A percentile compares a stretch with the other conserved stretches of the same genome.
These are phyloP conservation scores for Pichia cactophila DNA, from an alignment of 1,139 yeast species.

Conservation along the genomic window DNA sequence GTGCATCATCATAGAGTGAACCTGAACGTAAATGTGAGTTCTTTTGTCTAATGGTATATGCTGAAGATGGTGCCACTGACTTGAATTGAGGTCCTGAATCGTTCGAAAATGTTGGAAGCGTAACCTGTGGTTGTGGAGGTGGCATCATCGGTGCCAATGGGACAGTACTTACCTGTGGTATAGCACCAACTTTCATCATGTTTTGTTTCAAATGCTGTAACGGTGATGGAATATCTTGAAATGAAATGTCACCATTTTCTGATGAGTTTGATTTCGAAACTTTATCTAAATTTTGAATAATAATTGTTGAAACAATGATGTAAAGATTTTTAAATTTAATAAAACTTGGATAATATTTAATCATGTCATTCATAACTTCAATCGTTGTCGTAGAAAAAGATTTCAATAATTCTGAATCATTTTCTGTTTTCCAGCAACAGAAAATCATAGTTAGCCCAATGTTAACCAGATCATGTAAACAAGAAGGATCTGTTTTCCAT, in stretches of 20 bases:
- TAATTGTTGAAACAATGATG: constrained; percentile 16
- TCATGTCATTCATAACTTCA: constrained; percentile 16
- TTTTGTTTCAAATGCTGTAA: not conserved
- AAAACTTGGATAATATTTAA: constrained; percentile 13
- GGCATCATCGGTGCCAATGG: not conserved
- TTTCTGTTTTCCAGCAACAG: constrained; percentile 20
- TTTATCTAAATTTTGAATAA: constrained; percentile 13
- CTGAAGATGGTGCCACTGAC: constrained; percentile 4
- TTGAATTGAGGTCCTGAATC: too few relatives aligned
- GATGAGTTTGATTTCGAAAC: not conserved
- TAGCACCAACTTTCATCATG: not conserved
- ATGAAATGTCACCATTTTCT: not conserved
- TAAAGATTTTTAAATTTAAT: constrained; percentile 16
- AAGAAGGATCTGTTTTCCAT: constrained; percentile 17
- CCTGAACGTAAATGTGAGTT: not conserved
- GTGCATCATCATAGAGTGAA: constrained; percentile 1
- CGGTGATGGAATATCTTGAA: not conserved
- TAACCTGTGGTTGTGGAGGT: not conserved
- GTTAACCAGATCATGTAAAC: constrained; percentile 19
- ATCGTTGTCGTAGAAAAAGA: constrained; percentile 12
- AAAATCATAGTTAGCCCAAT: constrained; percentile 20
- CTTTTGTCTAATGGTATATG: constrained; percentile 11
- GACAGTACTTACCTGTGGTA: not conserved
- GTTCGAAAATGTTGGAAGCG: too few relatives aligned
- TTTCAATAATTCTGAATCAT: constrained; percentile 10